phyloP scores from a whole-genome alignment of 345 rosid genomes.

The Microthlaspi erraticum region DNA sequence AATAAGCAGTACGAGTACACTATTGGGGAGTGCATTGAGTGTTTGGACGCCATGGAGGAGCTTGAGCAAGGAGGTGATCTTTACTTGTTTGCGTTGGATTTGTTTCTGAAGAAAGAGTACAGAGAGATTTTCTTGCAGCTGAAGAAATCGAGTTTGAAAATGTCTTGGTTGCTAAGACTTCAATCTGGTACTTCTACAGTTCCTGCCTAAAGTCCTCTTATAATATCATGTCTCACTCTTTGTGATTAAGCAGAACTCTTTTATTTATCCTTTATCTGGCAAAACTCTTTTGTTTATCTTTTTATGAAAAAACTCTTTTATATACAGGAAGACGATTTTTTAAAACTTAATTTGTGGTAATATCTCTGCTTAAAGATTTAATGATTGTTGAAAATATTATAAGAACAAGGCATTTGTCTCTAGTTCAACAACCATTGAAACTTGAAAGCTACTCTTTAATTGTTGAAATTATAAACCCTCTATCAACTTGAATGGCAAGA shows the following conservation, averaged over 20 bases:
- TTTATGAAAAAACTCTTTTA: not conserved
- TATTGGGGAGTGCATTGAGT: conserved; percentile 57
- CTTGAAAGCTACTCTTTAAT: conserved; percentile 28
- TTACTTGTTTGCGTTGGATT: conserved; percentile 56
- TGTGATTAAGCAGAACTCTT: conserved; percentile 12
- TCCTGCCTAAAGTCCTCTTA: conserved; percentile 24
- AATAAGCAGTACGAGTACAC: conserved; percentile 43
- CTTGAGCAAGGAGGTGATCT: conserved; percentile 54
- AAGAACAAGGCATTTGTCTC: not conserved
- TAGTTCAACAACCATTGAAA: not conserved
- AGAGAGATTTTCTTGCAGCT: conserved; percentile 58
- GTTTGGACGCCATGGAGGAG: conserved; percentile 59
- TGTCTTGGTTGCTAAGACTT: conserved; percentile 56
- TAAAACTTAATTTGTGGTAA: too few species aligned
- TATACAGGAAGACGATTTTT: too few species aligned
- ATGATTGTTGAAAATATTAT: conserved; percentile 3
- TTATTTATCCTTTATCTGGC: not conserved
- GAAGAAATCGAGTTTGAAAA: conserved; percentile 50
- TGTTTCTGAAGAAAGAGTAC: conserved; percentile 54
- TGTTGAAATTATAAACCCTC: not conserved
- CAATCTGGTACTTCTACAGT: conserved; percentile 34
- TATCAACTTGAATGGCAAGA: conserved; percentile 1
- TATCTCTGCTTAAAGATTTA: too few species aligned
- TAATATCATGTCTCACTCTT: not conserved
- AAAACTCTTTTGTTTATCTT: not conserved